Evolutionary conservation across 1,139 yeast genomes (phyloP).

Genomic region (Zygosaccharomyces sapae): DNA sequence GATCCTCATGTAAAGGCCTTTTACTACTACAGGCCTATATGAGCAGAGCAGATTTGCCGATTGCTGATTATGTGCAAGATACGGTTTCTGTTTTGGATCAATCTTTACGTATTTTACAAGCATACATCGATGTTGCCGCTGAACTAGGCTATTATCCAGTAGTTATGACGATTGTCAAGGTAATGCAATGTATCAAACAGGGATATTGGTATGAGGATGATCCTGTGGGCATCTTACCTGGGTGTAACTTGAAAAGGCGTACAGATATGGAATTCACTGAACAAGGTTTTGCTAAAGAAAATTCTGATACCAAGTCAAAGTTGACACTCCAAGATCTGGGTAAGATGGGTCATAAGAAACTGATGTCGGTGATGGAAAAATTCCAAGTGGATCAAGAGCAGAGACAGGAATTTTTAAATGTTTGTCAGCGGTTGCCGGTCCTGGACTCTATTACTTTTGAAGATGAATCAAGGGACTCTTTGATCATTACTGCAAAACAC

Average conservation of each 20-base stretch:
- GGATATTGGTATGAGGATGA: slow-evolving; percentile 82
- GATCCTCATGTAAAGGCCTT: slow-evolving; percentile 95
- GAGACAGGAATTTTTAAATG: slow-evolving; percentile 40
- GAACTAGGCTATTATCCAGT: slow-evolving; percentile 71
- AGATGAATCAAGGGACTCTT: slow-evolving; percentile 38
- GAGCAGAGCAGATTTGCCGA: slow-evolving; percentile 79
- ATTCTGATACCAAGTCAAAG: slow-evolving; percentile 2
- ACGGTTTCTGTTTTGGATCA: slow-evolving; percentile 92
- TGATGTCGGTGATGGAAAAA: slow-evolving; percentile 14
- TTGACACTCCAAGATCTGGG: slow-evolving; percentile 36
- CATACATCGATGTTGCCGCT: slow-evolving; percentile 83
- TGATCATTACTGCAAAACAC: slow-evolving; percentile 51
- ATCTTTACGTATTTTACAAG: slow-evolving; percentile 88
- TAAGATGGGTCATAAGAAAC: slow-evolving; percentile 23
- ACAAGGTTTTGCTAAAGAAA: slow-evolving; percentile 21
- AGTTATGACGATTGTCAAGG: slow-evolving; percentile 54
- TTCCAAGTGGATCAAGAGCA: slow-evolving; percentile 21
- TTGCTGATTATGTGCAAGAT: slow-evolving; percentile 93
- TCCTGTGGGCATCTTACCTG: slow-evolving; percentile 68
- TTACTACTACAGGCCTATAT: slow-evolving; percentile 83
- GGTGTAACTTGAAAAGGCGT: slow-evolving; percentile 44
- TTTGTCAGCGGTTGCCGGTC: slow-evolving; percentile 48
- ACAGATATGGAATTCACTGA: slow-evolving; percentile 32
- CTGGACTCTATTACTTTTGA: slow-evolving; percentile 29
- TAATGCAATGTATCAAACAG: slow-evolving; percentile 88